Evolutionary conservation across 805 yeast species (phyloP).

Genomic region (Lipomyces chichibuensis): DNA sequence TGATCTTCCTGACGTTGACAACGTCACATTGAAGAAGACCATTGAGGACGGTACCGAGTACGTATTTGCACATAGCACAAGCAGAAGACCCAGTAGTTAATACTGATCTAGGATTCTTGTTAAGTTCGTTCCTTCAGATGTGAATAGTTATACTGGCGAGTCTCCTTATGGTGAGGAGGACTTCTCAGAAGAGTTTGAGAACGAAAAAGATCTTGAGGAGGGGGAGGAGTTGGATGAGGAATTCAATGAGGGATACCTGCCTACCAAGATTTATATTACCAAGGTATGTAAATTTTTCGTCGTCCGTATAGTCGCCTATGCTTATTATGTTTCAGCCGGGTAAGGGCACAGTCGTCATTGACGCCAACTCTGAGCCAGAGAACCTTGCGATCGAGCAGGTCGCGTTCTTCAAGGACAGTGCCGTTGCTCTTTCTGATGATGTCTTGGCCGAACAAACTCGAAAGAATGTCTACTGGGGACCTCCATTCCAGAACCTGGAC

Average conservation of each 20-base stretch:
- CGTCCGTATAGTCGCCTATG: background rate
- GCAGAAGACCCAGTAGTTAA: background rate
- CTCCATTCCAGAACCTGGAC: constrained; percentile 30
- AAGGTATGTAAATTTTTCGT: constrained; percentile 1
- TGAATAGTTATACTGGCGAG: constrained; percentile 11
- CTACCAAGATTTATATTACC: constrained; percentile 25
- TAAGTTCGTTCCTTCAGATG: constrained; percentile 27
- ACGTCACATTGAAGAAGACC: constrained; percentile 1
- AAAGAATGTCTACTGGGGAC: constrained; percentile 31
- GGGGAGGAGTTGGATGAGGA: constrained; percentile 13
- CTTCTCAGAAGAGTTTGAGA: constrained; percentile 13
- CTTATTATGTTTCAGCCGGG: background rate
- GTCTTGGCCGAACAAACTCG: constrained; percentile 12
- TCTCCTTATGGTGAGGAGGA: background rate
- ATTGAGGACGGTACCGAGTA: constrained; percentile 9
- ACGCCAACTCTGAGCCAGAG: constrained; percentile 9
- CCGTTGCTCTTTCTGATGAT: constrained; percentile 15
- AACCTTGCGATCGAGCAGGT: constrained; percentile 19
- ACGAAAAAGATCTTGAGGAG: constrained; percentile 19
- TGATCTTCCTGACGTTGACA: constrained; percentile 9
- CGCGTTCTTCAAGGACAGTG: constrained; percentile 19
- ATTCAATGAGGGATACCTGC: constrained; percentile 10
- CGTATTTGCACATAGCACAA: background rate
- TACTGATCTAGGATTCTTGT: constrained; percentile 12
- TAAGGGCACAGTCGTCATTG: constrained; percentile 25